Percentiles rank a stretch among this genome's conserved stretches.
Evolutionary conservation across 352 stramenopile genomes (phyloP).

Genomic region (Phytophthora uliginosa): DNA sequence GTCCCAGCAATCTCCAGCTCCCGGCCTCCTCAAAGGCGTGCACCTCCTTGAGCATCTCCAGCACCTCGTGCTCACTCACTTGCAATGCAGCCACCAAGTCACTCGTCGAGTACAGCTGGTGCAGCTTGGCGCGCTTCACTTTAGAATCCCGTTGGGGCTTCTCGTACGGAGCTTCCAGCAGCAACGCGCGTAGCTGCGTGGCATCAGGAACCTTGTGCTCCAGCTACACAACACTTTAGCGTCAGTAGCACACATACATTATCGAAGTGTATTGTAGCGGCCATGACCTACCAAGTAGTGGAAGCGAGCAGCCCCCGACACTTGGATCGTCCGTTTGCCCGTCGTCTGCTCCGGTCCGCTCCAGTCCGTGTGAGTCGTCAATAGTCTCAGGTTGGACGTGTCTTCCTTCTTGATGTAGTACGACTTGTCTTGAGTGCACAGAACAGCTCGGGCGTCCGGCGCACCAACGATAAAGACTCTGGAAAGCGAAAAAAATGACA

Average conservation of each 20-base stretch:
- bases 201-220: conserved; percentile 69
- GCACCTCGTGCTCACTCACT: conserved; percentile 71
- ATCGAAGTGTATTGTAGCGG: not conserved
- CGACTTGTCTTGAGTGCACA: conserved; percentile 78
- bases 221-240: conserved; percentile 45
- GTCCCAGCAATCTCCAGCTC: conserved; percentile 72
- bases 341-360: conserved; percentile 31
- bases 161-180: conserved; percentile 76
- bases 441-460: conserved; percentile 61
- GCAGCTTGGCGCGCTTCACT: conserved; percentile 59
- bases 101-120: conserved; percentile 66
- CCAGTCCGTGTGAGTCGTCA: conserved; percentile 75
- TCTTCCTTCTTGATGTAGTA: conserved; percentile 86
- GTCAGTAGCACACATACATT: not conserved
- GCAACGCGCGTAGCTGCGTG: conserved; percentile 62
- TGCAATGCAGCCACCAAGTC: conserved; percentile 76
- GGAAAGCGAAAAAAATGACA: not conserved
- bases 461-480: conserved; percentile 79
- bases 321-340: conserved; percentile 45
- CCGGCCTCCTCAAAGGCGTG: conserved; percentile 80
- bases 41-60: conserved; percentile 67
- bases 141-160: conserved; percentile 28
- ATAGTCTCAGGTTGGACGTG: conserved; percentile 81
- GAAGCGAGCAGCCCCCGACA: conserved; percentile 64
- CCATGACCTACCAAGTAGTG: conserved; percentile 68